Evolutionary conservation across 2,329 filamentous ascomycete species (phyloP).

Genomic region (Exophiala sp.): DNA sequence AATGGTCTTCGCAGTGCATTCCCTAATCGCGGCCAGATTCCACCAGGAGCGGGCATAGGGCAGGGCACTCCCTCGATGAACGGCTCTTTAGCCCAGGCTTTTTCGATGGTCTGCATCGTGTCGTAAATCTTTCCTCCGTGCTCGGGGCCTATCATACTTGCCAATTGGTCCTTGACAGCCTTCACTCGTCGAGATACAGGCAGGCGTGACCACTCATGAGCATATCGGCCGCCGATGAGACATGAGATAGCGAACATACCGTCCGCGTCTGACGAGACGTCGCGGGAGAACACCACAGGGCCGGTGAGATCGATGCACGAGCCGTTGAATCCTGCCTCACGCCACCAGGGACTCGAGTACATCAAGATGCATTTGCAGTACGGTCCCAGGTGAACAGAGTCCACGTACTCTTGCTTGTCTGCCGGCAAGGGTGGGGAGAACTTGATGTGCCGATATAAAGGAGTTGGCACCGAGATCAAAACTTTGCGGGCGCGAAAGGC

Average conservation of each 20-base stretch:
- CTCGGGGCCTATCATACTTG: slow-evolving; percentile 3
- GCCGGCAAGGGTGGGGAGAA: slow-evolving; percentile 48
- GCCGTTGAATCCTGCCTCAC: slow-evolving; percentile 33
- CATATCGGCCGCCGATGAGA: slow-evolving; percentile 13
- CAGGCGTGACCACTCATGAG: slow-evolving; percentile 11
- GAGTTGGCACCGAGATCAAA: slow-evolving; percentile 49
- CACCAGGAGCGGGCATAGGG: slow-evolving; percentile 36
- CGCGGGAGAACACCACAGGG: slow-evolving; percentile 43
- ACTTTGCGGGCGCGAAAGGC: slow-evolving; percentile 41
- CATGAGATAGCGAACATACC: slow-evolving; percentile 35
- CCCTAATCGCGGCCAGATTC: slow-evolving; percentile 38
- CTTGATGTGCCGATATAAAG: slow-evolving; percentile 43
- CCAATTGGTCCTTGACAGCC: slow-evolving; percentile 12
- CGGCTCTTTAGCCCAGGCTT: slow-evolving; percentile 39
- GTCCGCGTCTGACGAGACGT: slow-evolving; percentile 36
- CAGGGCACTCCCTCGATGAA: slow-evolving; percentile 35
- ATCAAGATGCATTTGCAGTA: slow-evolving; percentile 51
- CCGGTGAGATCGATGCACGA: slow-evolving; percentile 45
- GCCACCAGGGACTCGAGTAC: slow-evolving; percentile 47
- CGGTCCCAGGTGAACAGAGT: slow-evolving; percentile 42
- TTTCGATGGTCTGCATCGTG: slow-evolving; percentile 25
- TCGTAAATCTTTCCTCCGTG: slow-evolving; percentile 4
- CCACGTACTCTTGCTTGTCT: slow-evolving; percentile 36
- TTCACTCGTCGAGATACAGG: slow-evolving; percentile 6
- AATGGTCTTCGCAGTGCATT: slow-evolving; percentile 34